These are phyloP conservation scores for Didymellaceae sp. DNA, from an alignment of 2,329 filamentous ascomycete genomes.

Conservation along the genomic window DNA sequence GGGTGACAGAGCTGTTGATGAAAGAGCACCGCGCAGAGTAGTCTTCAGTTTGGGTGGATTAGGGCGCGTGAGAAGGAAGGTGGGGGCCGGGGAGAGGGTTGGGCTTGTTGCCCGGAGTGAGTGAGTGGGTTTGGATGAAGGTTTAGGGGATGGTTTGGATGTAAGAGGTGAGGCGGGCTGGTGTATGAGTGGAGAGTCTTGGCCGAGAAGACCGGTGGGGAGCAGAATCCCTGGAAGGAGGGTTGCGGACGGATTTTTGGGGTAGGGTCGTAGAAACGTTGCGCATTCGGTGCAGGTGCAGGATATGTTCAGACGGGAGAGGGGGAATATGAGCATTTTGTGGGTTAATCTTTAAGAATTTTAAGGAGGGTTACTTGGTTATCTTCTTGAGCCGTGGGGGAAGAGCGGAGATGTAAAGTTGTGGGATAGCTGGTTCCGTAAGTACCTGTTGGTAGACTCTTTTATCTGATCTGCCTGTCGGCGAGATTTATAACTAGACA, in stretches of 20 bases:
- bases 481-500: too few species aligned
- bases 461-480: too few species aligned
- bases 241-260: not conserved
- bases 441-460: too few species aligned
- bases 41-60: not conserved
- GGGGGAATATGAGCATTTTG: slow-evolving; percentile 2
- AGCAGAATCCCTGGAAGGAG: not conserved
- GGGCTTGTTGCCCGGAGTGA: not conserved
- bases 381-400: too few species aligned
- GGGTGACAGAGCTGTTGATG: not conserved
- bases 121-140: not conserved
- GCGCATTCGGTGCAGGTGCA: slow-evolving; percentile 24
- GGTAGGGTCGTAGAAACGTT: slow-evolving; percentile 19
- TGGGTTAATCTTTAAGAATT: not conserved
- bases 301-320: slow-evolving; percentile 19
- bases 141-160: not conserved
- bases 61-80: not conserved
- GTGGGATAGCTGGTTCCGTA: too few species aligned
- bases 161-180: not conserved
- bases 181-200: not conserved
- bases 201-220: too few species aligned
- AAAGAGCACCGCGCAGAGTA: not conserved
- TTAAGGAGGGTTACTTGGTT: not conserved
- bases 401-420: too few species aligned
- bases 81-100: not conserved